Evolutionary conservation across 345 rosid species (phyloP).

Genomic region (Hypericum androsaemum): DNA sequence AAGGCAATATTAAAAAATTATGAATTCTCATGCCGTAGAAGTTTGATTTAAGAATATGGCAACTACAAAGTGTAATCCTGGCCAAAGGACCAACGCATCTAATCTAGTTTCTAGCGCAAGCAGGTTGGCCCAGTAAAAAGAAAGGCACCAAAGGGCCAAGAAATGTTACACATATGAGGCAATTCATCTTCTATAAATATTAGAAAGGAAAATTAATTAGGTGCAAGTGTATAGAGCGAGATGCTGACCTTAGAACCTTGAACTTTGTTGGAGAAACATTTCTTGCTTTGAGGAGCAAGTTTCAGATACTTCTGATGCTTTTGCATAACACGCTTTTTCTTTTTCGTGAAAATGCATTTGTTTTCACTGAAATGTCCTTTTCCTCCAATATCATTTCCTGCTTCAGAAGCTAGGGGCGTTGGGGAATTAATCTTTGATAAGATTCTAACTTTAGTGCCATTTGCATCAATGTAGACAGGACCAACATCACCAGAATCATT

Average conservation of each 20-base stretch:
- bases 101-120: no score
- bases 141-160: no score
- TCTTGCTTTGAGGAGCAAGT: slow-evolving; percentile 46
- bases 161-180: no score
- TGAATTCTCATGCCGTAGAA: slow-evolving; percentile 2
- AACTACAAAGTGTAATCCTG: no score
- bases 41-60: no score
- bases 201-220: not conserved
- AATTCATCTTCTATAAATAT: not conserved
- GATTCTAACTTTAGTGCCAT: slow-evolving; percentile 76
- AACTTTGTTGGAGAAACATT: slow-evolving; percentile 28
- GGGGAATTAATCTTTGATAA: slow-evolving; percentile 52
- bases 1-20: slow-evolving; percentile 9
- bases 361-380: slow-evolving; percentile 34
- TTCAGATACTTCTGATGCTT: slow-evolving; percentile 47
- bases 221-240: slow-evolving; percentile 9
- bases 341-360: slow-evolving; percentile 36
- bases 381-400: slow-evolving; percentile 23
- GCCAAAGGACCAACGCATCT: no score
- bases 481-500: slow-evolving; percentile 47
- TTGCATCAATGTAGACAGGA: slow-evolving; percentile 81
- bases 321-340: slow-evolving; percentile 31
- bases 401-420: slow-evolving; percentile 17
- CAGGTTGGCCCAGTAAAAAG: no score
- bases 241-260: slow-evolving; percentile 45